Percentiles rank a stretch among this genome's conserved stretches.
Evolutionary conservation across 2,329 filamentous ascomycete genomes (phyloP).

Genomic region (Penicillium verrucosum): DNA sequence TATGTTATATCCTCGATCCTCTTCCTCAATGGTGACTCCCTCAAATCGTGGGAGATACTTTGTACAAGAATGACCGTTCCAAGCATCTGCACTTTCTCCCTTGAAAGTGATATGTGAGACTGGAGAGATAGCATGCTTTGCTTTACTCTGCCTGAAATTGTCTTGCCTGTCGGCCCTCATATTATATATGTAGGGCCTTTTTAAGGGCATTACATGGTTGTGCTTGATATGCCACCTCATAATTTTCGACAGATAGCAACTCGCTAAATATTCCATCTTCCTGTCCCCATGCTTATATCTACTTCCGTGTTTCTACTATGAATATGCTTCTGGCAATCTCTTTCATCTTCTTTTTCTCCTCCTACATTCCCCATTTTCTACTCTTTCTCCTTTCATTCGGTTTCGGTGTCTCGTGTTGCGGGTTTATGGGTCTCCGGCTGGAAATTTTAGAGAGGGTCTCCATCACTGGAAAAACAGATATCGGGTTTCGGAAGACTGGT

Average conservation of each 20-base stretch:
- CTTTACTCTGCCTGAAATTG: background rate
- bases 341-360: background rate
- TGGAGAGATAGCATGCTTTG: background rate
- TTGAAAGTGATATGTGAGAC: background rate
- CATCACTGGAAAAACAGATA: conserved; percentile 37
- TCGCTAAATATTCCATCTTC: background rate
- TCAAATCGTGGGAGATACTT: conserved; percentile 17
- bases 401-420: conserved; percentile 20
- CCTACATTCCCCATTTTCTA: background rate
- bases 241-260: background rate
- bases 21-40: conserved; percentile 12
- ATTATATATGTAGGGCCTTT: background rate
- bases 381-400: conserved; percentile 1
- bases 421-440: conserved; percentile 26
- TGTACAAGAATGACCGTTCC: conserved; percentile 26
- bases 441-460: conserved; percentile 30
- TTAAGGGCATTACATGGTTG: background rate
- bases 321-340: conserved; percentile 5
- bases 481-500: conserved; percentile 19
- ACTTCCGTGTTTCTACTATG: conserved; percentile 9
- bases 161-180: background rate
- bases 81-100: background rate
- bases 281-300: conserved; percentile 3
- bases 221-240: background rate
- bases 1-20: conserved; percentile 1